These are phyloP conservation scores for Megacollybia platyphylla DNA, from an alignment of 1,284 basidiomycete species.

Conservation along the genomic window DNA sequence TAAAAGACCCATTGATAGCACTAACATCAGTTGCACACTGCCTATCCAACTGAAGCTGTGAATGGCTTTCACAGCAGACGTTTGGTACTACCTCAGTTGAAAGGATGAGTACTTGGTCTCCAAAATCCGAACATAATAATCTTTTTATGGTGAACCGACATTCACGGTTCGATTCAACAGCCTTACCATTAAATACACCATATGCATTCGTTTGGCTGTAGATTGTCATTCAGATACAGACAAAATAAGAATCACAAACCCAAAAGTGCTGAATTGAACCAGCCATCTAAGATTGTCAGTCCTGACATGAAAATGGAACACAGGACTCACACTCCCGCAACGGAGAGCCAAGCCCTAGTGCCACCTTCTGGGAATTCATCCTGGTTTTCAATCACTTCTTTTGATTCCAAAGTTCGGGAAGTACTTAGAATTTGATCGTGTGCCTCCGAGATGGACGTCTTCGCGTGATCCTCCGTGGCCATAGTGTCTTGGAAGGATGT, in stretches of 20 bases:
- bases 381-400: not conserved
- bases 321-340: constrained; percentile 20
- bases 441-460: not conserved
- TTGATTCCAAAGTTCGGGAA: not conserved
- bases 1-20: constrained; percentile 4
- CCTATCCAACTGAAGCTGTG: constrained; percentile 3
- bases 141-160: not conserved
- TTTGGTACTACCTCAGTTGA: constrained; percentile 1
- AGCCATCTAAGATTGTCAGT: constrained; percentile 15
- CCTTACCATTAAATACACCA: not conserved
- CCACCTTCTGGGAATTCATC: constrained; percentile 21
- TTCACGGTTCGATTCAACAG: not conserved
- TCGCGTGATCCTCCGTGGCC: not conserved
- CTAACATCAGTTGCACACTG: constrained; percentile 5
- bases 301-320: not conserved
- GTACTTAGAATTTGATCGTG: not conserved
- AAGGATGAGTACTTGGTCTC: constrained; percentile 3
- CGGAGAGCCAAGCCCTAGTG: constrained; percentile 19
- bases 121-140: constrained; percentile 5
- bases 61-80: not conserved
- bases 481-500: not conserved
- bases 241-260: constrained; percentile 11
- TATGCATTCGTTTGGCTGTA: not conserved
- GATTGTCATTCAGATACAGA: not conserved
- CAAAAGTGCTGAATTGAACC: constrained; percentile 22